phyloP scores from a whole-genome alignment of 441 rosid species.

The Gossypium gossypioides region DNA sequence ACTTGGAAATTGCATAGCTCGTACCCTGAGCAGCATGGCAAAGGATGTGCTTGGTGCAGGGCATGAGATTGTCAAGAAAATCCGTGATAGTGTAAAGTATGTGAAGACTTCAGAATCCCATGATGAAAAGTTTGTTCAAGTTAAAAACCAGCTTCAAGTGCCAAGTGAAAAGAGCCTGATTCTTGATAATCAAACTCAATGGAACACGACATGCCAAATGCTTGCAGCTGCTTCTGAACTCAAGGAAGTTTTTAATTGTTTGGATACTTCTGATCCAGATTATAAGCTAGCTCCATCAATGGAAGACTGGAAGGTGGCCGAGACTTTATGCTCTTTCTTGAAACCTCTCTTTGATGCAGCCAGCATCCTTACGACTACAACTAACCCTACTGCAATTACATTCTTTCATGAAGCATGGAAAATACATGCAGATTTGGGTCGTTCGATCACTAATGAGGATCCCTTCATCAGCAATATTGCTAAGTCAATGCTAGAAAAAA shows the following conservation, averaged over 20 bases:
- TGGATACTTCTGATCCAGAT: conserved; percentile 73
- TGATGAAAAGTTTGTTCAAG: conserved; percentile 75
- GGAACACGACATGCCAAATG: conserved; percentile 84
- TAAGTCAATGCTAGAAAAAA: conserved; percentile 50
- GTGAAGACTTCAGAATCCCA: conserved; percentile 77
- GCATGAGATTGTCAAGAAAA: conserved; percentile 46
- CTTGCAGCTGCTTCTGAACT: conserved; percentile 66
- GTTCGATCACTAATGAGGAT: conserved; percentile 42
- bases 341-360: conserved; percentile 69
- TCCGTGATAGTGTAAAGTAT: conserved; percentile 69
- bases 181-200: conserved; percentile 61
- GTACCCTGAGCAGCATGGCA: conserved; percentile 41
- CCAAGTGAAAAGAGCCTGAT: conserved; percentile 53
- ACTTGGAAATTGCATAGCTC: conserved; percentile 59
- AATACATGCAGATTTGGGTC: conserved; percentile 61
- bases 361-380: conserved; percentile 33
- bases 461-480: conserved; percentile 37
- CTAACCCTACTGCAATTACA: conserved; percentile 42
- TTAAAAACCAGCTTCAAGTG: conserved; percentile 76
- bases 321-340: conserved; percentile 47
- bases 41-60: conserved; percentile 49
- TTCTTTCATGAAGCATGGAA: conserved; percentile 79
- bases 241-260: conserved; percentile 78
- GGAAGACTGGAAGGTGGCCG: conserved; percentile 64
- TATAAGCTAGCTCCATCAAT: conserved; percentile 59